Base-by-base conservation (phyloP, 2,329 filamentous ascomycete species). In the Elsinoe australis region DNA sequence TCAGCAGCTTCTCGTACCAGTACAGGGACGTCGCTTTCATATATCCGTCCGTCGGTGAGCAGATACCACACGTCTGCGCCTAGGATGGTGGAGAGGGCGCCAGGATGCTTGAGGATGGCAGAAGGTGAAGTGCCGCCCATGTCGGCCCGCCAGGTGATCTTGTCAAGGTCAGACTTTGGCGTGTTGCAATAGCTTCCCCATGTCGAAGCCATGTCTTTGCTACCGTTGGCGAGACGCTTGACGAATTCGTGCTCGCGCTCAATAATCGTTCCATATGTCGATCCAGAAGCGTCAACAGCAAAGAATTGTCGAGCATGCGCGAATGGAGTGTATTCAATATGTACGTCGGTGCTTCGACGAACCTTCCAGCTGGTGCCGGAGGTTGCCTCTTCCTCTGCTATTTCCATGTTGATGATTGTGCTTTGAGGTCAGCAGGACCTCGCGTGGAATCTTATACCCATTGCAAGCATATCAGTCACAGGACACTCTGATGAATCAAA, bases 111-210 rank as follows among this genome's bases (percentile, higher is more conserved):
- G 19, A 41, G 36, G 12, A 41, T 41, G 6, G 17, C 28, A 6
- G 36, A 41, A 5, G 36, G 36, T 12, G 36, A 41, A 4, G 36
- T 41, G 21, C 36, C 36, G 15, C 36, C 36, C 36, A 26, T 41
- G 7, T 28, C 28, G 7, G 21, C 36, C 7, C 12, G 26, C 36
- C 36, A 41, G 8, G 19, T 10, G 6, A 41, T 14, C 4, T 14
- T n/a, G 1, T 28, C 12, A n/a, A 41, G 21, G 14, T 41, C 21
- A 26, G 22, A 41, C 12, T 15, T 22, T 6, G 36, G 36, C 12
- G 15, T 15, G 18, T 21, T 12, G 14, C 21, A 18, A 28, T 2
- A 2, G 10, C 3, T 17, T 41, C 36, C 36, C 36, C 36, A 28
- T 4, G 22, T 41, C 36, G 28, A 17, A 6, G 18, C 36, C 14